These are phyloP conservation scores for Tylopilus sp. DNA, from an alignment of 1,284 basidiomycete genomes.

Conservation along the genomic window DNA sequence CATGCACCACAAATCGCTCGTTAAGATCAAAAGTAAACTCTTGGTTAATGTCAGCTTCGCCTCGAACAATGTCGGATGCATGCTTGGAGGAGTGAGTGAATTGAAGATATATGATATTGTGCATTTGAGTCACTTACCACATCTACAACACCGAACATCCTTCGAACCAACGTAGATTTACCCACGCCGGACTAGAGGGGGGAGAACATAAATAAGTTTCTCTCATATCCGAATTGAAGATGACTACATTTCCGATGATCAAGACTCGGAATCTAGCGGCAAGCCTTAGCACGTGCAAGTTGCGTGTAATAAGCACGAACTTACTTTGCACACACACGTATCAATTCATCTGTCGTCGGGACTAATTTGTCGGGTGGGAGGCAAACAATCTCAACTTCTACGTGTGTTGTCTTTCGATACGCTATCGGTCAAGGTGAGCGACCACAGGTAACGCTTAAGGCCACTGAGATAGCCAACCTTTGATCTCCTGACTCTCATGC, in stretches of 20 bases:
- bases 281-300: neutral
- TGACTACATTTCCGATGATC: constrained; percentile 26
- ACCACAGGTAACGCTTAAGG: neutral
- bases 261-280: constrained; percentile 25
- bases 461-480: constrained; percentile 15
- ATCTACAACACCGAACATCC: constrained; percentile 21
- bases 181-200: constrained; percentile 26
- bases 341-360: too few relatives aligned
- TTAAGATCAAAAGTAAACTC: constrained; percentile 20
- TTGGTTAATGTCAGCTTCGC: constrained; percentile 13
- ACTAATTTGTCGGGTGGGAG: too few relatives aligned
- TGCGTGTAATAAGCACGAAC: too few relatives aligned
- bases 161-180: constrained; percentile 23
- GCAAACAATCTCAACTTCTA: too few relatives aligned
- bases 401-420: constrained; percentile 18
- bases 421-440: constrained; percentile 17
- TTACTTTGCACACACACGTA: too few relatives aligned
- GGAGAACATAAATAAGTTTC: neutral
- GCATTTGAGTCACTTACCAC: constrained; percentile 18
- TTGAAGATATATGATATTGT: neutral
- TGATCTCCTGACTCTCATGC: constrained; percentile 11
- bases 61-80: constrained; percentile 7
- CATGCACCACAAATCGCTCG: constrained; percentile 28
- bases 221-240: neutral
- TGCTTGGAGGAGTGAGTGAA: constrained; percentile 11